These are phyloP conservation scores for Agaricus sinodeliciosus DNA, from an alignment of 768 basidiomycete genomes.

Conservation along the genomic window DNA sequence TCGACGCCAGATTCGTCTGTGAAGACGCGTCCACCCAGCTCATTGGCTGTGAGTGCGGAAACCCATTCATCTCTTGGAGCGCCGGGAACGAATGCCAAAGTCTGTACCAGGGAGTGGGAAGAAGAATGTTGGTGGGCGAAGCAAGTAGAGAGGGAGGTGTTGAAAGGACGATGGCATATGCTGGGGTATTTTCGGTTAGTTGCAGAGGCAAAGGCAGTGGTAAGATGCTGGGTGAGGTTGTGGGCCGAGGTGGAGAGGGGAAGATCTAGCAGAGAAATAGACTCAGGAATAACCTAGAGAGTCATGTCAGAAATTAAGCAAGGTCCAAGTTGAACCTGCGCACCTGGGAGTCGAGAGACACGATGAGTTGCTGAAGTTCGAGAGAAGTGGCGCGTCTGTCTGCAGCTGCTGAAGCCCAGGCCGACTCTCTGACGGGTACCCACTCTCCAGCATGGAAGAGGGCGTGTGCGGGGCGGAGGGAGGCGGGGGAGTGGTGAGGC, in stretches of 20 bases:
- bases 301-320: conserved; percentile 4
- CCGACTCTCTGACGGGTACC: conserved; percentile 50
- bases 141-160: conserved; percentile 17
- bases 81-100: conserved; percentile 45
- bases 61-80: conserved; percentile 43
- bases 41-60: conserved; percentile 23
- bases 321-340: conserved; percentile 10
- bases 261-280: conserved; percentile 32
- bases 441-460: conserved; percentile 51
- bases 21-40: conserved; percentile 16
- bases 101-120: conserved; percentile 40
- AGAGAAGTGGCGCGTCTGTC: conserved; percentile 28
- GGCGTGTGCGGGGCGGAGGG: conserved; percentile 51
- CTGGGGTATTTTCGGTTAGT: conserved; percentile 42
- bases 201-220: conserved; percentile 29
- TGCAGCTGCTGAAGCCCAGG: conserved; percentile 30
- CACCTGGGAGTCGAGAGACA: conserved; percentile 42
- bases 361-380: conserved; percentile 71
- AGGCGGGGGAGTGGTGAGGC: conserved; percentile 30
- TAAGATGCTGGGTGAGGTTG: conserved; percentile 46
- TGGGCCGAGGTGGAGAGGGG: conserved; percentile 36
- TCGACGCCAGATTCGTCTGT: conserved; percentile 35
- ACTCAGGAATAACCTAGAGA: conserved; percentile 21
- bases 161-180: conserved; percentile 39
- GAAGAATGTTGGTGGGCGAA: conserved; percentile 22